Base-by-base conservation (phyloP, 2,329 filamentous ascomycete genomes). In the Epichloe aotearoae region DNA sequence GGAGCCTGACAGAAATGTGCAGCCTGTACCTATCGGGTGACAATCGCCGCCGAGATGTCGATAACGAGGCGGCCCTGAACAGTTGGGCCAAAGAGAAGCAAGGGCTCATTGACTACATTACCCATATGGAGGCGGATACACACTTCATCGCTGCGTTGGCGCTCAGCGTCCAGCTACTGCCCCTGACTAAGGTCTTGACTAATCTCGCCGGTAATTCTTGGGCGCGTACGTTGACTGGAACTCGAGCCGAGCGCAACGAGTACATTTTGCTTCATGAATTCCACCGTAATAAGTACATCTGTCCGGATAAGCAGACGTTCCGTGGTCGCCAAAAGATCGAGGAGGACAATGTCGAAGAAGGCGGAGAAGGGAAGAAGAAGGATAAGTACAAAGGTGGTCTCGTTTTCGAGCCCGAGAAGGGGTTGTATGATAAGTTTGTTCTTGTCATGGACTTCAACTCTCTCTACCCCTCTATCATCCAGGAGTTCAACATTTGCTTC, bases 361-460 rank as follows among this genome's bases (percentile, higher is more conserved):
- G 66, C 14, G 80, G 75, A 8, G 86, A 88, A 55, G 80, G 78
- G 53, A 98, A 96, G 71, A 98, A 97, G 75, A 98, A 96, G 68
- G 94, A 98, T 71, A 98, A 97, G 69, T 98, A 86, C 74, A 97
- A 98, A 73, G 93, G 93, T 64, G 93, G 94, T 75, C 82, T 98
- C 34, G 93, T 98, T 52, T 97, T 98, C 60, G 93, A 98, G 66
- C 93, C 93, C 4, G 90, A 97, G 66, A 96, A 91, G 67, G 93
- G 94, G 17, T 77, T 98, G 4, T 98, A 98, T 64, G 93, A 98
- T 76, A 95, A 94, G 69, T 96, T 94, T 66, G 86, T 98, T 50
- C 79, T 98, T 51, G 94, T 98, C 67, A 98, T 98, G 94, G 93
- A 98, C 74, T 98, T 98, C 75, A 98, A 98, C 77, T 96, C 90